These are phyloP conservation scores for Blastocystis sp. DNA, from an alignment of 352 stramenopile species.

Conservation along the genomic window DNA sequence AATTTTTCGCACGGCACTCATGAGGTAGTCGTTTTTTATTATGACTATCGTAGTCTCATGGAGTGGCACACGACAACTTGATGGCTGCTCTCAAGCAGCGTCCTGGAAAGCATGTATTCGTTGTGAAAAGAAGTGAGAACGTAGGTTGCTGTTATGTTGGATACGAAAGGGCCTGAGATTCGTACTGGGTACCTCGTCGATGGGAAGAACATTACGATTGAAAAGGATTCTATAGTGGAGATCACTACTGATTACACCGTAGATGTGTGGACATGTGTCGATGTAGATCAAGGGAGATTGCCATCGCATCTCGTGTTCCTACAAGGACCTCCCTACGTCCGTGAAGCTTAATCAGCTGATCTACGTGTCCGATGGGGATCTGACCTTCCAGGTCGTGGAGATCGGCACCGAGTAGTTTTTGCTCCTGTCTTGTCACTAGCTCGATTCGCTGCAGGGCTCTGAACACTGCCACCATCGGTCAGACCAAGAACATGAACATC, in stretches of 20 bases:
- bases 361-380: slow-evolving; percentile 83
- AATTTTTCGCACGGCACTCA: slow-evolving; percentile 98
- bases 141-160: slow-evolving; percentile 81
- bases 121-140: slow-evolving; percentile 59
- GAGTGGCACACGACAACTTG: slow-evolving; percentile 48
- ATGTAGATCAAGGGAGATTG: slow-evolving; percentile 73
- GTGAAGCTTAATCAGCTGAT: slow-evolving; percentile 83
- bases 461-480: slow-evolving; percentile 78
- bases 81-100: slow-evolving; percentile 48
- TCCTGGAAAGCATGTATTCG: slow-evolving; percentile 63
- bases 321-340: slow-evolving; percentile 80
- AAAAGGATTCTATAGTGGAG: slow-evolving; percentile 70
- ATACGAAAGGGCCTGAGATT: slow-evolving; percentile 92
- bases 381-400: slow-evolving; percentile 65
- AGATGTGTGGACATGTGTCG: not conserved
- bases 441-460: slow-evolving; percentile 47
- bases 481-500: slow-evolving; percentile 93
- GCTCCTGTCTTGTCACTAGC: not conserved
- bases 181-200: slow-evolving; percentile 77
- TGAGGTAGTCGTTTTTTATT: slow-evolving; percentile 67
- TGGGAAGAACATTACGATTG: slow-evolving; percentile 68
- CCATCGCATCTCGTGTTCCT: slow-evolving; percentile 84
- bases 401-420: slow-evolving; percentile 25
- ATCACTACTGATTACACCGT: slow-evolving; percentile 80
- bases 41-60: slow-evolving; percentile 2